A percentile compares a stretch with the other conserved stretches of the same genome.
Evolutionary conservation across 2,329 filamentous ascomycete genomes (phyloP).

Genomic region (Penicillium sp.): DNA sequence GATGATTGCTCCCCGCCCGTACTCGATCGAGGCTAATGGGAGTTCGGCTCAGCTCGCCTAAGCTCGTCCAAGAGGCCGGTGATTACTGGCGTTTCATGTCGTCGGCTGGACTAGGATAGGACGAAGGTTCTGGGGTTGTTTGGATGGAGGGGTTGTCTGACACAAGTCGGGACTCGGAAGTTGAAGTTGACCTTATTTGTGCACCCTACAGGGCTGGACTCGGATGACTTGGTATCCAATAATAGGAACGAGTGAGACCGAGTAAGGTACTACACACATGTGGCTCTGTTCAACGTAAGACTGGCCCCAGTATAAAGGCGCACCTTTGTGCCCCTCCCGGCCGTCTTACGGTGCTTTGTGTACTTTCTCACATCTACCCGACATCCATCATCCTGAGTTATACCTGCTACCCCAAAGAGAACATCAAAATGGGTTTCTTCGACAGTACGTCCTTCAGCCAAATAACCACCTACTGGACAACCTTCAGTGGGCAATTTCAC

Average conservation of each 20-base stretch:
- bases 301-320: neutral
- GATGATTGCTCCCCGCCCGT: neutral
- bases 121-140: too few relatives aligned
- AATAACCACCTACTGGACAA: neutral
- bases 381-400: neutral
- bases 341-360: neutral
- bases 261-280: neutral
- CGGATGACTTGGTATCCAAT: neutral
- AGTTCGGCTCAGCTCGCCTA: neutral
- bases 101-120: neutral
- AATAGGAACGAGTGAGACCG: neutral
- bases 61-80: neutral
- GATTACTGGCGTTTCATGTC: neutral
- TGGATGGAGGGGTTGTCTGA: neutral
- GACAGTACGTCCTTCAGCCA: constrained; percentile 13
- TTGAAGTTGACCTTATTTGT: neutral
- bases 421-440: constrained; percentile 30
- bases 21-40: neutral
- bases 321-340: neutral
- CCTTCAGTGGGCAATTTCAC: constrained; percentile 25
- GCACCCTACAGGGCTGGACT: neutral
- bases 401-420: neutral
- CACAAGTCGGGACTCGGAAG: neutral
- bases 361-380: too few relatives aligned
- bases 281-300: neutral